Conservation (phyloP, 129 eudicot genomes). For the Flaveria brownii region DNA sequence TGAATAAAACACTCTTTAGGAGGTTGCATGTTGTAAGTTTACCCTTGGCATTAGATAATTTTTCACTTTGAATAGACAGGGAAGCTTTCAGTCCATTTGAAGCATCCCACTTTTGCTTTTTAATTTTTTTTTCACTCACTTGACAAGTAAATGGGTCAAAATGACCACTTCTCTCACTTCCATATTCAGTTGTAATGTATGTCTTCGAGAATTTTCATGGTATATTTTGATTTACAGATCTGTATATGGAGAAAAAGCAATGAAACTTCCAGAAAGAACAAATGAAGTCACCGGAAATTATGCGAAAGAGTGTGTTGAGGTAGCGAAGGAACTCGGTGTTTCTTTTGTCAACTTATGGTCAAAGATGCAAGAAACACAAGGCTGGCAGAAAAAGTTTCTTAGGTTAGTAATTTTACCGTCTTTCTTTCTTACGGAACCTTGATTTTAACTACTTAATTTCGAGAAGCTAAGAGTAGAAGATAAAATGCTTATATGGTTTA, state of each 20-base stretch:
- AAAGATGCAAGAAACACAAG: constrained; percentile 89
- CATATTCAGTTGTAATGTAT: constrained; percentile 1
- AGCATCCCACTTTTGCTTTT: not conserved
- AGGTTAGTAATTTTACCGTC: constrained; percentile 45
- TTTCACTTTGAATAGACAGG: too few species aligned
- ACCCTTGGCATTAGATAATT: too few species aligned
- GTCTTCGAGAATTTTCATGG: constrained; percentile 7
- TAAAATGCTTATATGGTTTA: not conserved
- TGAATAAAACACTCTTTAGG: not conserved
- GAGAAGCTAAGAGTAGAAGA: not conserved
- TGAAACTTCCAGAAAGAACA: constrained; percentile 68
- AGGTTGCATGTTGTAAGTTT: too few species aligned
- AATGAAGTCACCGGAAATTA: constrained; percentile 71
- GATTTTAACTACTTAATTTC: not conserved
- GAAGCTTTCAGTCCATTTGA: not conserved
- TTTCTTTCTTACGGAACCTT: not conserved
- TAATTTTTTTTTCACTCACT: constrained; percentile 2
- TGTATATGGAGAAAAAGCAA: constrained; percentile 69
- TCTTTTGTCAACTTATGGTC: constrained; percentile 85
- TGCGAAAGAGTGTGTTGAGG: constrained; percentile 61
- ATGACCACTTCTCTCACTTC: not conserved
- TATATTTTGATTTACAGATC: constrained; percentile 49
- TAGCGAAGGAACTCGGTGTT: constrained; percentile 78
- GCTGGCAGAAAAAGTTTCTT: constrained; percentile 80
- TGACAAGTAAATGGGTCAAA: constrained; percentile 21